phyloP scores from a whole-genome alignment of 1,284 basidiomycete species.

The Mycena sp. region DNA sequence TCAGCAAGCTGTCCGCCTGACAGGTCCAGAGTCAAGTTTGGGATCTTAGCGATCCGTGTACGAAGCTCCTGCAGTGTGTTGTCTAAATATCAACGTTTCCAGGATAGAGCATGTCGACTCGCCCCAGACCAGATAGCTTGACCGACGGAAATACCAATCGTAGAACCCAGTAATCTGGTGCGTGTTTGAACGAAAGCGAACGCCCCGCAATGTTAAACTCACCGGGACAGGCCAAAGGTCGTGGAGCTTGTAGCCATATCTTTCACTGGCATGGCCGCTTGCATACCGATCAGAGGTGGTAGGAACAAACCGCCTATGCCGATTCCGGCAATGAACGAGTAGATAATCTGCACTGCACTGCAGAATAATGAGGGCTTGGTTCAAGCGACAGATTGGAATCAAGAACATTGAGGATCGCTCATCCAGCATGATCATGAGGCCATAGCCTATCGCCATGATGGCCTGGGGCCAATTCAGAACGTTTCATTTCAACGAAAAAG shows the following conservation, averaged over 20 bases:
- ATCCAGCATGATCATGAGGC: constrained; percentile 68
- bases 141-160: constrained; percentile 78
- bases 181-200: constrained; percentile 49
- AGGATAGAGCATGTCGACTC: constrained; percentile 34
- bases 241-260: constrained; percentile 73
- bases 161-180: constrained; percentile 64
- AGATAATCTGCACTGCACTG: constrained; percentile 69
- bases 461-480: background rate
- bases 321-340: constrained; percentile 64
- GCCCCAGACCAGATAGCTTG: constrained; percentile 75
- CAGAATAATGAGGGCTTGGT: background rate
- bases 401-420: constrained; percentile 54
- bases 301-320: constrained; percentile 57
- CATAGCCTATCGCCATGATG: constrained; percentile 54
- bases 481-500: constrained; percentile 19
- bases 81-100: background rate
- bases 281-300: constrained; percentile 47
- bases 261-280: constrained; percentile 84
- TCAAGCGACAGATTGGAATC: background rate
- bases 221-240: constrained; percentile 29
- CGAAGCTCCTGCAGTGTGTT: constrained; percentile 52
- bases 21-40: constrained; percentile 55
- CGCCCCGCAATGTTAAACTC: constrained; percentile 67
- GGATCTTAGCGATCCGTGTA: constrained; percentile 49
- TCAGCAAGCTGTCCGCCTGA: constrained; percentile 64